phyloP scores from a whole-genome alignment of 805 yeast genomes.

The Jamesozyma spencerorum region DNA sequence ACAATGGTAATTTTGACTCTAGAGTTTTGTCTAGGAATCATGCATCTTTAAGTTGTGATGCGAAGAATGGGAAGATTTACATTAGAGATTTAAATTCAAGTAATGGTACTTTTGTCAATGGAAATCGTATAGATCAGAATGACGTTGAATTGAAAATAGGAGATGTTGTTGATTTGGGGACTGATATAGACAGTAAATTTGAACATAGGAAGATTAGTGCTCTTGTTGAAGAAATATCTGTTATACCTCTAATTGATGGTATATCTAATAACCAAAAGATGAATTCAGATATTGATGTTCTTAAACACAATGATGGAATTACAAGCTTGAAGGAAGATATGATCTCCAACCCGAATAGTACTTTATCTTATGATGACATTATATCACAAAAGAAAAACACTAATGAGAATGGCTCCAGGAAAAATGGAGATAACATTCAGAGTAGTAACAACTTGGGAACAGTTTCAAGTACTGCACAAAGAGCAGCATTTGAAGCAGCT shows the following conservation, averaged over 20 bases:
- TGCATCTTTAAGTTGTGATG: slow-evolving; percentile 78
- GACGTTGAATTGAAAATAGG: slow-evolving; percentile 63
- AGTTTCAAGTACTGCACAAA: slow-evolving; percentile 15
- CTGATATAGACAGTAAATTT: slow-evolving; percentile 63
- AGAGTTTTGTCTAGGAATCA: slow-evolving; percentile 88
- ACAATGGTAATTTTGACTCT: slow-evolving; percentile 91
- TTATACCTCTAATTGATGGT: slow-evolving; percentile 33
- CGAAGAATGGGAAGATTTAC: slow-evolving; percentile 52
- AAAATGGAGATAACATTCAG: not conserved
- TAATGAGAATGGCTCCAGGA: not conserved
- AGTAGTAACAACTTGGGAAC: not conserved
- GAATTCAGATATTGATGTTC: too few species aligned
- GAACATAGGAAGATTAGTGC: slow-evolving; percentile 82
- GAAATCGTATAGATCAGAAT: slow-evolving; percentile 45
- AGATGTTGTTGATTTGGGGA: slow-evolving; percentile 88
- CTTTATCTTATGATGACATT: too few species aligned
- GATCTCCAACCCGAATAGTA: too few species aligned
- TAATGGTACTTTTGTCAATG: slow-evolving; percentile 90
- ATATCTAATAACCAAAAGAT: slow-evolving; percentile 3
- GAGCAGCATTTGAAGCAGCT: slow-evolving; percentile 45
- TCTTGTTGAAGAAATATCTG: slow-evolving; percentile 61
- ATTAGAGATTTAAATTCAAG: slow-evolving; percentile 82
- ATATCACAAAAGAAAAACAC: not conserved
- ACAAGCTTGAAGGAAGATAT: too few species aligned
- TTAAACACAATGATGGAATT: not conserved